Conservation (phyloP, 108 stramenopile genomes). For the Cyclostephanos tholiformis region DNA sequence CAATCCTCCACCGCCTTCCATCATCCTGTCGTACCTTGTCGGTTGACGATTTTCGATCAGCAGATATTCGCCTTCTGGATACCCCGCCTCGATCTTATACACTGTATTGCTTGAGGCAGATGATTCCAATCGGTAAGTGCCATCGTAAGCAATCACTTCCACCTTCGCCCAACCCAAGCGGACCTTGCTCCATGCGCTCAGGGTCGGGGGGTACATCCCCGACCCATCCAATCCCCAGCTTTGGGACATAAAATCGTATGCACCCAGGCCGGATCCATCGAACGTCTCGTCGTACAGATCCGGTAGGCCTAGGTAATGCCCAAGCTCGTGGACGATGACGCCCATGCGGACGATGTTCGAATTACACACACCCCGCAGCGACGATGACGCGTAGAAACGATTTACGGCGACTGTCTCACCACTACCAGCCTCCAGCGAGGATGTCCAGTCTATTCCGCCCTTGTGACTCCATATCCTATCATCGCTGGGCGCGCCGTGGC, state of each 20-base stretch:
- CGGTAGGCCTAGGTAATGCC: conserved; percentile 54
- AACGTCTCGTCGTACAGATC: conserved; percentile 53
- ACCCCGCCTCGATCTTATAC: conserved; percentile 55
- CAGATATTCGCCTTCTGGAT: conserved; percentile 60
- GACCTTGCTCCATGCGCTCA: conserved; percentile 60
- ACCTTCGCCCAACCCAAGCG: conserved; percentile 60
- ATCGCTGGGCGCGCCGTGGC: conserved; percentile 30
- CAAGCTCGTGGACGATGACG: conserved; percentile 55
- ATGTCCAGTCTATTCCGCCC: conserved; percentile 33
- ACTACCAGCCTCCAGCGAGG: neutral
- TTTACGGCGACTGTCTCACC: conserved; percentile 35
- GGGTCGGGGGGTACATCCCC: conserved; percentile 51
- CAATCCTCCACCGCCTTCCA: conserved; percentile 58
- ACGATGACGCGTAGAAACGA: conserved; percentile 48
- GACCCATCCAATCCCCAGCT: conserved; percentile 53
- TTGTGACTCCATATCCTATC: conserved; percentile 57
- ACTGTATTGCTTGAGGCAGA: conserved; percentile 39
- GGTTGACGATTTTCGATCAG: conserved; percentile 72
- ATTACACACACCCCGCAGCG: conserved; percentile 38
- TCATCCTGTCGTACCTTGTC: conserved; percentile 49
- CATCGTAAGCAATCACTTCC: conserved; percentile 37
- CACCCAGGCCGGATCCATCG: conserved; percentile 44
- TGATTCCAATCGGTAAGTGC: conserved; percentile 40
- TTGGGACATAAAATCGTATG: conserved; percentile 53
- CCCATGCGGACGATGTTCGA: conserved; percentile 53